These are phyloP conservation scores for Pyrenopolyporus hunteri DNA, from an alignment of 495 filamentous ascomycete species.

Conservation along the genomic window DNA sequence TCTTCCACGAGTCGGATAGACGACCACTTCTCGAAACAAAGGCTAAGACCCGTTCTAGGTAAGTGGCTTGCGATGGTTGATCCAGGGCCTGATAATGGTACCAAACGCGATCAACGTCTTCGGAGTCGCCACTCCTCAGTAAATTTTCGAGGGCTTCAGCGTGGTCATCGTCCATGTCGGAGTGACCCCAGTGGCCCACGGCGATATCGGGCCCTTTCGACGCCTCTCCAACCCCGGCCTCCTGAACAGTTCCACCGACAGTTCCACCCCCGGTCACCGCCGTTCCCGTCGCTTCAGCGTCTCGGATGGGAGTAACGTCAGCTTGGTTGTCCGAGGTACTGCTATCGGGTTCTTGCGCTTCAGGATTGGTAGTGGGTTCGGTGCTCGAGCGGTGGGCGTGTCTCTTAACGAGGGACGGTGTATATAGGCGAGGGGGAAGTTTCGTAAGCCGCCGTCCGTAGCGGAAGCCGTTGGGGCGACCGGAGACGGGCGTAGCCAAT, in stretches of 20 bases:
- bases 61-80: slow-evolving; percentile 12
- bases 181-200: neutral
- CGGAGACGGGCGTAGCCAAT: slow-evolving; percentile 15
- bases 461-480: slow-evolving; percentile 17
- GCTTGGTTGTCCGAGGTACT: neutral
- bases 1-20: slow-evolving; percentile 38
- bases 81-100: slow-evolving; percentile 29
- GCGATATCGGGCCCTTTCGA: neutral
- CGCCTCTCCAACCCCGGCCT: no score
- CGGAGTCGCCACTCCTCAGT: slow-evolving; percentile 1
- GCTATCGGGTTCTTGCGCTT: neutral
- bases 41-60: slow-evolving; percentile 16
- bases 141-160: slow-evolving; percentile 15
- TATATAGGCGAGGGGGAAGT: slow-evolving; percentile 33
- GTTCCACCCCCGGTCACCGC: neutral
- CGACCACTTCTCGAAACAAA: slow-evolving; percentile 33
- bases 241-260: neutral
- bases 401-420: slow-evolving; percentile 24
- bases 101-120: slow-evolving; percentile 33
- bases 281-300: neutral
- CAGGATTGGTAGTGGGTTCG: neutral
- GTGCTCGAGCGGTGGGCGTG: neutral
- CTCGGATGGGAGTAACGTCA: neutral
- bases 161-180: neutral
- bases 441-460: slow-evolving; percentile 11